A percentile compares a stretch with the other conserved stretches of the same genome.
Conservation (phyloP, 2,329 filamentous ascomycete genomes). For the Rhynchosporium graminicola region DNA sequence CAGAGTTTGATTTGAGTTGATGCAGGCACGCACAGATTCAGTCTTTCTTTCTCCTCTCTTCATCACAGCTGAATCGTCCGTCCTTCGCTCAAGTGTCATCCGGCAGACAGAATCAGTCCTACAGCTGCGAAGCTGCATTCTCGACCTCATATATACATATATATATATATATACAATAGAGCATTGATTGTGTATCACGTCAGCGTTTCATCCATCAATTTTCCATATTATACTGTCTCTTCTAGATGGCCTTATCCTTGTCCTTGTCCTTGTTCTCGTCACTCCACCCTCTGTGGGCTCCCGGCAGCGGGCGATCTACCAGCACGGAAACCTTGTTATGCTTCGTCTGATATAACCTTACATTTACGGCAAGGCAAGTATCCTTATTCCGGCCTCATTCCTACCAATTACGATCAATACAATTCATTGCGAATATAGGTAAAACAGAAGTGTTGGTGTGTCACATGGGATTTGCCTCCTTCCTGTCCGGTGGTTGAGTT, state of each 20-base stretch:
- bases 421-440: background rate
- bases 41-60: no score
- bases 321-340: background rate
- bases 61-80: background rate
- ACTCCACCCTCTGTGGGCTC: background rate
- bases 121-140: background rate
- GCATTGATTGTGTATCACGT: background rate
- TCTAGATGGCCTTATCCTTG: background rate
- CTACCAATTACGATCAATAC: background rate
- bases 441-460: constrained; percentile 1
- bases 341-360: background rate
- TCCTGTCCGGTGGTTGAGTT: background rate
- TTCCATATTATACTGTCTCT: background rate
- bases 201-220: background rate
- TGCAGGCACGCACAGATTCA: no score
- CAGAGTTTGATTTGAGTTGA: no score
- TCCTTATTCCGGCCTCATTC: constrained; percentile 1
- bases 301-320: background rate
- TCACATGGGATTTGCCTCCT: constrained; percentile 5
- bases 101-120: no score
- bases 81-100: no score
- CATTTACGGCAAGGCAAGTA: background rate
- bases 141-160: background rate
- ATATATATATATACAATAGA: no score
- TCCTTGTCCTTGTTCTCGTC: background rate